These are phyloP conservation scores for Yamadazyma insecticola DNA, from an alignment of 805 yeast genomes.

Conservation along the genomic window DNA sequence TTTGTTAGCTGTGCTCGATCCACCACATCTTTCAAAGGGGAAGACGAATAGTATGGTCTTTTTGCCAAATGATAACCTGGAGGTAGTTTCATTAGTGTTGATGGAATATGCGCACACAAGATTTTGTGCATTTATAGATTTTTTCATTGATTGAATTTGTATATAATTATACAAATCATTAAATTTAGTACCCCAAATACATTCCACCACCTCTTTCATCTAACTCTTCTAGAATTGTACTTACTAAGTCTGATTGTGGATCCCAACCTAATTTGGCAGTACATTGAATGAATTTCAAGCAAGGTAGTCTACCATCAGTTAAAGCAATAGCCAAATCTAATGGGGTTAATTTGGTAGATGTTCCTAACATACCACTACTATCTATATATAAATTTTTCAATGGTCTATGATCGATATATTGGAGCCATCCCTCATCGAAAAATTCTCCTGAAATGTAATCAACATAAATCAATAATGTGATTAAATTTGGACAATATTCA, in stretches of 20 bases:
- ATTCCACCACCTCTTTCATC: slow-evolving; percentile 77
- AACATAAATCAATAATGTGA: slow-evolving; percentile 62
- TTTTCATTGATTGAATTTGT: neutral
- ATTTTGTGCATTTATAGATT: neutral
- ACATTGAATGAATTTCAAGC: slow-evolving; percentile 57
- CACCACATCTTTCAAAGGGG: slow-evolving; percentile 12
- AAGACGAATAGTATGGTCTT: slow-evolving; percentile 25
- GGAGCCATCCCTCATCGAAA: slow-evolving; percentile 31
- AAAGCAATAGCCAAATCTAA: slow-evolving; percentile 84
- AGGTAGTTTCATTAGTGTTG: slow-evolving; percentile 9
- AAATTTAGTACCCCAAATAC: slow-evolving; percentile 41
- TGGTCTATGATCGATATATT: slow-evolving; percentile 34
- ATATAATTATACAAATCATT: neutral
- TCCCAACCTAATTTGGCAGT: slow-evolving; percentile 88
- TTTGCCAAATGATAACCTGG: slow-evolving; percentile 28
- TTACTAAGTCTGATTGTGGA: slow-evolving; percentile 37
- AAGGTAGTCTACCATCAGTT: slow-evolving; percentile 71
- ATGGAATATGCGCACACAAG: neutral
- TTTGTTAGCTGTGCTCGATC: slow-evolving; percentile 9
- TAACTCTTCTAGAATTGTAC: slow-evolving; percentile 56
- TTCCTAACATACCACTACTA: slow-evolving; percentile 84
- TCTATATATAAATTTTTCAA: slow-evolving; percentile 64
- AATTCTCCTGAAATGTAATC: slow-evolving; percentile 61
- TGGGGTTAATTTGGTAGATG: slow-evolving; percentile 77
- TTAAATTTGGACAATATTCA: slow-evolving; percentile 69